Base-by-base conservation (phyloP, 208 protist genomes). In the Wallacemonas sp. region DNA sequence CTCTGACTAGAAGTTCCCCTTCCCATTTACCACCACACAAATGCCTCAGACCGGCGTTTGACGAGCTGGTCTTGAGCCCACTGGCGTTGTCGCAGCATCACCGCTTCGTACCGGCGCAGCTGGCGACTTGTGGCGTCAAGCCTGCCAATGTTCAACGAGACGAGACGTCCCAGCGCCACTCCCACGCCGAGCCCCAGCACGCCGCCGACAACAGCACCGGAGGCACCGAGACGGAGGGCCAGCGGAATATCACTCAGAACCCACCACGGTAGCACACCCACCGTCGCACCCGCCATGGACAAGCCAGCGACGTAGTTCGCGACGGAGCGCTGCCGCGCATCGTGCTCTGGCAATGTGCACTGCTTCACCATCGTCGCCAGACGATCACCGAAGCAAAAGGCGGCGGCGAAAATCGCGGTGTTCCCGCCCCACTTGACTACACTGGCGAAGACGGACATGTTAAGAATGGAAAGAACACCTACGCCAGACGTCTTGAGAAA, bases 371-470 rank as follows among this genome's bases (percentile, higher is more conserved):
- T 2, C 30, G 58, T 69, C 54, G 79, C 82, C 28, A 82, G 42
- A 12, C 90, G 72, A 67, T 95, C 90, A 8, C 90, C 90, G 11
- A 83, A 26, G 62, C 79, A 91, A 53, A 95, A 95, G 21, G 86
- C 86, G 14, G 55, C 42, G 21, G 82, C 73, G 47, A 91, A 80
- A 5, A 92, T 58, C 9, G 75, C 58, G 31, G 67, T 81, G 70
- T 93, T 95, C 17, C 90, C 90, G 21, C 82, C 86, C 87, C 90
- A 95, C 73, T 95, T 95, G 3, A 95, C 68, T 11, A 90, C 83
- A 41, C 73, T 84, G 14, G 86, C 82, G 51, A 90, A 77, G 24
- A 93, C 83, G 31, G 90, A 86, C 75, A 90, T 82, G 72, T 95
- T 95, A 2, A 93, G 63, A 56, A 95, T 80, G 28, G 90, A 90